Evolutionary conservation across 2,329 filamentous ascomycete genomes (phyloP), one percentile per base, ranked within the genome.

Genomic region (Pseudogymnoascus sp.): DNA sequence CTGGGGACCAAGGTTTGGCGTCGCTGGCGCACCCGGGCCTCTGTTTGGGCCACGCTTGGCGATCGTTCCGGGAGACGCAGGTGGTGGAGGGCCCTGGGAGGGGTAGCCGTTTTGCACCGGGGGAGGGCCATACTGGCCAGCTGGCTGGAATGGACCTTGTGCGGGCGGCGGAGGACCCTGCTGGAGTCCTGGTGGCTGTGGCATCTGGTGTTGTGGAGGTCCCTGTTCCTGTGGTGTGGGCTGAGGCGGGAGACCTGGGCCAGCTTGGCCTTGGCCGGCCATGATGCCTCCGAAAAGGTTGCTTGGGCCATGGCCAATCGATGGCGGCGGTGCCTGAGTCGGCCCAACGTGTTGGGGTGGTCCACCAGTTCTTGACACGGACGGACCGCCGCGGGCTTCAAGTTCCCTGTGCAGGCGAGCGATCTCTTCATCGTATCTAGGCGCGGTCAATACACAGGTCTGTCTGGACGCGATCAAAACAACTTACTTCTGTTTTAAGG

Each of bases 261-360:
- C 91, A 70, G 88, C 89, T 78, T 93, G 91, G 70, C 88, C 90
- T 75, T 87, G 86, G 67, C 93, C 93, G 62, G 92, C 86, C 91
- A 99, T 97, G 73, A 97, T 96, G 63, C 91, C 92, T 68, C 91
- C 92, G 73, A 99, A 97, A 41, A 97, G 82, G 72, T 95, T 94
- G 74, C 89, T 93, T 62, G 86, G 86, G 26, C 93, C 92, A 72
- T 95, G 90, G 29, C 92, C 91, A 68, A 97, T 90, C 59, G 91
- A 79, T 37, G 87, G 92, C 37, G 94, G 93, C 65, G 90, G 89
- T 66, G 91, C 89, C 76, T 94, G 91, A 59, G 90, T 87, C 63
- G 91, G 89, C 45, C 88, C 91, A 64, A 84, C 84, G 82, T 94
- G 90, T 71, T 89, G 88, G 64, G 88, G 83, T 41, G 87, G 86